These are phyloP conservation scores for Cladophialophora bantiana DNA, from an alignment of 2,329 filamentous ascomycete genomes.

Conservation along the genomic window DNA sequence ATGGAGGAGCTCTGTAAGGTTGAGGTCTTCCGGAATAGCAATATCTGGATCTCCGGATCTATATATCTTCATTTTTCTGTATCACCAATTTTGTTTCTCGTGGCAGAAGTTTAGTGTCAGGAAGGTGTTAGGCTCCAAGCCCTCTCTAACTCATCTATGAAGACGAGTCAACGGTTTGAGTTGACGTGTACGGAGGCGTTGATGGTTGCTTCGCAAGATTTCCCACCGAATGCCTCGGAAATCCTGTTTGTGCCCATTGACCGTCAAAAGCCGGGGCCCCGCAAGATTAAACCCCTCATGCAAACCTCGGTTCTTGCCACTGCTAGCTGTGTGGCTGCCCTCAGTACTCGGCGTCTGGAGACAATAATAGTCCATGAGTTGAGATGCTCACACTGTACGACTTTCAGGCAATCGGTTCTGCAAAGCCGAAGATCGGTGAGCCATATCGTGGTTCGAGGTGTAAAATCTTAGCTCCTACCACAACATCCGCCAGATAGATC, in stretches of 20 bases:
- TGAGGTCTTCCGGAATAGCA: conserved; percentile 49
- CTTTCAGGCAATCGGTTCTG: background rate
- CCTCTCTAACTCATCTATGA: background rate
- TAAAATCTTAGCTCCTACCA: background rate
- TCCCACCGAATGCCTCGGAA: background rate
- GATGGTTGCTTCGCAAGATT: background rate
- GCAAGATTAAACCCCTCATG: background rate
- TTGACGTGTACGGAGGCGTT: background rate
- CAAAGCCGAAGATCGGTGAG: background rate
- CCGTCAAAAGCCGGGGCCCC: conserved; percentile 1
- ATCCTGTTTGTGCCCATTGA: background rate
- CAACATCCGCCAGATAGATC: no score
- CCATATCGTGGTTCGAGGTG: background rate
- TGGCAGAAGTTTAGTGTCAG: background rate
- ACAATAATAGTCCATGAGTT: background rate
- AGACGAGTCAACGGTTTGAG: background rate
- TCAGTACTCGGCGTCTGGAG: background rate
- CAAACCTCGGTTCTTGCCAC: background rate
- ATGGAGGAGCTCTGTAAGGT: conserved; percentile 56
- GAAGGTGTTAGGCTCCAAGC: background rate
- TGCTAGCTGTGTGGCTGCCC: background rate
- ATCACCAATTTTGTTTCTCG: background rate
- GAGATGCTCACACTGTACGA: background rate
- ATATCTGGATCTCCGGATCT: conserved; percentile 19
- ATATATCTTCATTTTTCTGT: conserved; percentile 17